A percentile compares a stretch with the other conserved stretches of the same genome.
Evolutionary conservation across 345 rosid species (phyloP).

Genomic region (Arabidopsis suecica): DNA sequence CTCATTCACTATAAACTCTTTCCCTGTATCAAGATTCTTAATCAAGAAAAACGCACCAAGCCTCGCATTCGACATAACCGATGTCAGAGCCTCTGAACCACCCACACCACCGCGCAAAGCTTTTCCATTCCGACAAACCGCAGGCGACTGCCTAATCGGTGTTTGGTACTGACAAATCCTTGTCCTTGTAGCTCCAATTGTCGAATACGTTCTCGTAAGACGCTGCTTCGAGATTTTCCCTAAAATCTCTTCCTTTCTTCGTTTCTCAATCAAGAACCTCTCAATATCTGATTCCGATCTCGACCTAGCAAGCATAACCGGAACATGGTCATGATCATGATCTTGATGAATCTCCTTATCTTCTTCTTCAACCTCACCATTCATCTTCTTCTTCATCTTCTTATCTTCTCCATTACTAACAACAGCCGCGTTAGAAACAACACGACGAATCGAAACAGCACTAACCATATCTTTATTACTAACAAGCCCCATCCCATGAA

Average conservation of each 20-base stretch:
- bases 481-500: conserved; percentile 83
- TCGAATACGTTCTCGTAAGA: conserved; percentile 64
- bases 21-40: conserved; percentile 88
- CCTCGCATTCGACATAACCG: conserved; percentile 38
- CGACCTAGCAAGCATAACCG: conserved; percentile 59
- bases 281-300: conserved; percentile 78
- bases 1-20: conserved; percentile 87
- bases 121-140: conserved; percentile 40
- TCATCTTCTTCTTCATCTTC: conserved; percentile 1
- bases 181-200: conserved; percentile 51
- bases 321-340: conserved; percentile 33
- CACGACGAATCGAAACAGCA: conserved; percentile 45
- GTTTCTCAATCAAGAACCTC: conserved; percentile 49
- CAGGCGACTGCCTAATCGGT: conserved; percentile 47
- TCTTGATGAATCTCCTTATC: conserved; percentile 12
- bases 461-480: conserved; percentile 51
- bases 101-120: conserved; percentile 27
- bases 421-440: conserved; percentile 26
- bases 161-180: conserved; percentile 53
- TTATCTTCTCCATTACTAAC: background rate
- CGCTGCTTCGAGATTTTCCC: conserved; percentile 75
- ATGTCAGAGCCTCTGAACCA: conserved; percentile 37
- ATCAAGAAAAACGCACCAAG: conserved; percentile 79
- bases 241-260: conserved; percentile 65
- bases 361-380: conserved; percentile 44